Evolutionary conservation across 2,329 filamentous ascomycete genomes (phyloP), one percentile per base, ranked within the genome.

Genomic region (Cytospora piceicola): DNA sequence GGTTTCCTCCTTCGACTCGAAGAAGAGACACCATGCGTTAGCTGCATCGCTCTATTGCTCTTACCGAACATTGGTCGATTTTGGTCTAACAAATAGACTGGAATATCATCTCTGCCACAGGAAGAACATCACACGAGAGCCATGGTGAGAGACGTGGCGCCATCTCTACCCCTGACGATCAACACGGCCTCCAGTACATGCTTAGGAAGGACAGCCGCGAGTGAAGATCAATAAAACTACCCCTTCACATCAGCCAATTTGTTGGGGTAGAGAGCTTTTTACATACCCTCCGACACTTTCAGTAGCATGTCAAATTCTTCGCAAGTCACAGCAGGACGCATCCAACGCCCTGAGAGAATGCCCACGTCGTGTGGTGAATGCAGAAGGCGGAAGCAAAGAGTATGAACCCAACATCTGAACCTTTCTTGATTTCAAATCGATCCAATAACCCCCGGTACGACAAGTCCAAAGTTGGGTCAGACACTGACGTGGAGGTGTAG

Each of bases 311-410:
- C 77, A 72, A 76, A 79, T 68, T 72, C 67, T 67, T 71, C 74
- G 73, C 75, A 76, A 69, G 63, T 67, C 67, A 69, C 70, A 63
- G 63, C 67, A 15, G 63, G 70, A 56, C 71, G 73, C 61, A 66
- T 67, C 34, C 67, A 71, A 62, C 74, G 75, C 65, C 72, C 73
- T 22, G 75, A 78, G 68, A 72, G 75, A 60, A 74, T 71, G 34
- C 76, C 77, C 9, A 82, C 79, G 24, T 82, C 81, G 24, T 85
- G 82, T 71, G 78, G 78, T 4, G 82, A 85, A 70, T 85, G 82
- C 64, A 79, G 82, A 56, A 76, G 82, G 66, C 76, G 82, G 66
- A 84, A 84, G 70, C 82, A 84, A 75, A 84, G 81, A 77, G 82
- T 82, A 72, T 59, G 73, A 62, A 32, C 20, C 27, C n/a, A 12